Conservation (phyloP, 1,284 basidiomycete species). For the Austropuccinia psidii region DNA sequence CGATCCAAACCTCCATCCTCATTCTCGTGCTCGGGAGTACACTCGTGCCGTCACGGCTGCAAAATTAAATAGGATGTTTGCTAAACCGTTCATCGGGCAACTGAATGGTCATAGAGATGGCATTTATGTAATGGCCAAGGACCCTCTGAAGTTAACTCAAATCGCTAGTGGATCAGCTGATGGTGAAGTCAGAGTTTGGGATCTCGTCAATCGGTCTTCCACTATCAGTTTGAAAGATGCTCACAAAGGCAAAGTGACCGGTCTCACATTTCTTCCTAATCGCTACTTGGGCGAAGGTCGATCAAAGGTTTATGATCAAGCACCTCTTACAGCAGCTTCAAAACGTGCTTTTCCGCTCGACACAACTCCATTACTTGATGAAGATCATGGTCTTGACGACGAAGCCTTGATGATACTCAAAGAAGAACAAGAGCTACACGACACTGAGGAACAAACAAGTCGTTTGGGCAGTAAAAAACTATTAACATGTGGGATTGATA, state of each 20-base stretch:
- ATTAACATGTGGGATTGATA: conserved; percentile 84
- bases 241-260: conserved; percentile 87
- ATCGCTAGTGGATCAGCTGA: conserved; percentile 94
- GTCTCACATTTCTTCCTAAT: conserved; percentile 60
- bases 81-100: conserved; percentile 86
- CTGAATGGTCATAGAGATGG: conserved; percentile 92
- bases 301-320: conserved; percentile 22
- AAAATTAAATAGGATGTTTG: conserved; percentile 94
- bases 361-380: conserved; percentile 19
- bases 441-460: conserved; percentile 31
- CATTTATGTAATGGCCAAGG: conserved; percentile 76
- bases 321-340: not conserved
- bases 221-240: conserved; percentile 66
- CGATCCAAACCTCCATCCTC: conserved; percentile 87
- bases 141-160: conserved; percentile 66
- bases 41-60: conserved; percentile 87
- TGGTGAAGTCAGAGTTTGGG: conserved; percentile 85
- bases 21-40: conserved; percentile 83
- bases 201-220: conserved; percentile 64
- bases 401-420: conserved; percentile 3
- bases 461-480: conserved; percentile 57
- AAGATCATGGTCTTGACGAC: conserved; percentile 27
- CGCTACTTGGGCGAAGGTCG: conserved; percentile 27
- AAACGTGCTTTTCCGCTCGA: conserved; percentile 8
- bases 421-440: conserved; percentile 21